phyloP scores from a whole-genome alignment of 352 stramenopile genomes.

The Phytophthora cactorum region DNA sequence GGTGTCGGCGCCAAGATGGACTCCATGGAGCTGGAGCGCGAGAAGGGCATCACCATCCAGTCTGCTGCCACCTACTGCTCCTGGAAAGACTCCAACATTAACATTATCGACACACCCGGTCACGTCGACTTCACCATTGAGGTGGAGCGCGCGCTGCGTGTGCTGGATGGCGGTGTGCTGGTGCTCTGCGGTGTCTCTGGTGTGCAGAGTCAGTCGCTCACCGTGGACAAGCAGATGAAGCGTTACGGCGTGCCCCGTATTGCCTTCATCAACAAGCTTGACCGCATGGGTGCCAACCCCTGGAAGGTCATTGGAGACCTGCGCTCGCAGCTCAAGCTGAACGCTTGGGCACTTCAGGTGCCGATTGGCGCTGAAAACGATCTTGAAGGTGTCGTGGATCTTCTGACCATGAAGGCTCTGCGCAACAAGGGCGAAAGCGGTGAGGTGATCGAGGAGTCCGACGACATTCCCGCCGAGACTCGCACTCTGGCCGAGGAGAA shows the following conservation, averaged over 20 bases:
- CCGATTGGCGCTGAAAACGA: slow-evolving; percentile 97
- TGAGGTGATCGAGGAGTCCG: slow-evolving; percentile 85
- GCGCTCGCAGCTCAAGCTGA: slow-evolving; percentile 96
- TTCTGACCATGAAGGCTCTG: slow-evolving; percentile 93
- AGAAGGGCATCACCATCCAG: slow-evolving; percentile 99
- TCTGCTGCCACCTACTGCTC: slow-evolving; percentile 97
- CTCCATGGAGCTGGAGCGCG: slow-evolving; percentile 99
- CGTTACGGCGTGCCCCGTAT: slow-evolving; percentile 98
- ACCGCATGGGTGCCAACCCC: slow-evolving; percentile 97
- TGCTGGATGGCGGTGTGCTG: slow-evolving; percentile 98
- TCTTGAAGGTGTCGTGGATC: slow-evolving; percentile 96
- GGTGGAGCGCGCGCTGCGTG: slow-evolving; percentile 96
- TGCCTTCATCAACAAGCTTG: slow-evolving; percentile 99
- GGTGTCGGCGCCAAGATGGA: slow-evolving; percentile 99
- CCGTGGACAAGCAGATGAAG: slow-evolving; percentile 99
- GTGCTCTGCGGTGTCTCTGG: slow-evolving; percentile 93
- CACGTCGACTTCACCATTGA: slow-evolving; percentile 99
- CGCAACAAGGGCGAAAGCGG: slow-evolving; percentile 93
- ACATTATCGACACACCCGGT: slow-evolving; percentile 99
- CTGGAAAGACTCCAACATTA: slow-evolving; percentile 98
- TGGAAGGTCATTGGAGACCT: slow-evolving; percentile 95
- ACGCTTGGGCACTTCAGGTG: slow-evolving; percentile 96
- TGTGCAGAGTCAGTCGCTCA: slow-evolving; percentile 98
- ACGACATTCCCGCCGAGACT: slow-evolving; percentile 91
- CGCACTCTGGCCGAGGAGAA: slow-evolving; percentile 90